Evolutionary conservation across 163 green algal species (phyloP), one percentile per base, ranked within the genome.

Genomic region (Chlamydomonas reinhardtii): DNA sequence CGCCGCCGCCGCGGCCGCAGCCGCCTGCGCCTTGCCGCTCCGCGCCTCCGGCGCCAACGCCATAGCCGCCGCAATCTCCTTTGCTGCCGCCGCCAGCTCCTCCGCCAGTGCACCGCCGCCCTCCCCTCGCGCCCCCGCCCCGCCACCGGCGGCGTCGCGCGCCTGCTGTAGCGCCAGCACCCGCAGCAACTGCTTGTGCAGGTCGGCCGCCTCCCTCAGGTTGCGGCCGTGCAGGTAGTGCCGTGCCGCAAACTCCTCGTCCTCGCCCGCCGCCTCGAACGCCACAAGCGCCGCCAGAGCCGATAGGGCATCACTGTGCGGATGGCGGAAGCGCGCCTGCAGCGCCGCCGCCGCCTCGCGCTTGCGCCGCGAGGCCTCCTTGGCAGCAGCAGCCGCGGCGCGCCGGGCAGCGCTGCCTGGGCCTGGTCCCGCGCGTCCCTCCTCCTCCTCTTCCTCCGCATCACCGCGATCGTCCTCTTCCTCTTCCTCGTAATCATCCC

Each of bases 181-280:
- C 14, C 90, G 83, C 25, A 90, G 80, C n/a, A 99, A 93, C 94
- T 99, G 97, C n/a, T 84, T 87, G 61, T 93, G 89, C 71, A 99
- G 91, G 24, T 96, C 92, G 0, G 91, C 86, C 69, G 96, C 96
- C 84, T 99, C 97, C 20, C 89, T 73, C 86, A 99, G 94, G 66
- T 95, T 96, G 9, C 91, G 89, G 3, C 35, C 83, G 84, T 98
- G 94, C 82, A 99, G 90, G 73, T 91, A 94, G 74, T 96, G 91
- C 62, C 83, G 22, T 68, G 85, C 83, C 79, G 92, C 95, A 74
- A 96, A 97, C 48, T 80, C 85, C 80, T 90, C 73, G 84, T 69
- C 80, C 56, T 87, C 71, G 29, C 81, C 81, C 11, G 54, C 75
- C 34, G 82, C 82, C 86, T 98, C 90, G 56, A 96, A 99, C 22